Base-by-base conservation (phyloP, 2,329 filamentous ascomycete genomes). In the Trichoderma semiorbis region DNA sequence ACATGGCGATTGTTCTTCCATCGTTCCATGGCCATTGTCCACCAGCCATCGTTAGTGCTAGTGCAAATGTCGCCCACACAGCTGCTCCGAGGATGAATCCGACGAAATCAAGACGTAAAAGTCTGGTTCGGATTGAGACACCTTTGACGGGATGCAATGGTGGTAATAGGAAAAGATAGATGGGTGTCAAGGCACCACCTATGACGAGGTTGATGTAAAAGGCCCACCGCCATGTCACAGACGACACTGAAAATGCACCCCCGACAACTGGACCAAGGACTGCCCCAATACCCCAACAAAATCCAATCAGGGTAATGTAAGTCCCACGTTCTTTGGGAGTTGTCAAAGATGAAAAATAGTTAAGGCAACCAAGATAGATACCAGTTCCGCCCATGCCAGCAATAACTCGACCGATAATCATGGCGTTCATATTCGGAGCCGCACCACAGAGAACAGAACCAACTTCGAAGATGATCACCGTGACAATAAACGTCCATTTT, bases 371-470 rank as follows among this genome's bases (percentile, higher is more conserved):
- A 12, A 78, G 65, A 69, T 84, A 85, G 74, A 83, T 79, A 2
- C 84, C 84, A 2, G 75, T 75, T 1, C 83, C 84, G 3, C 83
- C 83, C 28, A 81, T 76, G 61, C 84, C 84, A 69, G 80, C 80
- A 47, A 84, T 78, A 7, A 80, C 81, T 30, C 84, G 79, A 11
- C 84, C 84, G 34, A 70, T 18, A 84, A 87, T 87, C 26, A 87
- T 72, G 34, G 81, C 80, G 73, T 82, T 76, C 79, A 85, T 84
- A 34, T 65, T 80, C 1, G 81, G 81, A 1, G 84, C 82, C 2
- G 78, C 83, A 47, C 83, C 84, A 70, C 83, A 85, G 7, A 83
- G 73, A 6, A 79, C 78, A 55, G 73, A 77, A 57, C 78, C 78
- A 34, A 75, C 71, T 70, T 76, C 74, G 72, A 79, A 79, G 4